These are phyloP conservation scores for Leishmania tropica DNA, from an alignment of 208 protist genomes.

Conservation along the genomic window DNA sequence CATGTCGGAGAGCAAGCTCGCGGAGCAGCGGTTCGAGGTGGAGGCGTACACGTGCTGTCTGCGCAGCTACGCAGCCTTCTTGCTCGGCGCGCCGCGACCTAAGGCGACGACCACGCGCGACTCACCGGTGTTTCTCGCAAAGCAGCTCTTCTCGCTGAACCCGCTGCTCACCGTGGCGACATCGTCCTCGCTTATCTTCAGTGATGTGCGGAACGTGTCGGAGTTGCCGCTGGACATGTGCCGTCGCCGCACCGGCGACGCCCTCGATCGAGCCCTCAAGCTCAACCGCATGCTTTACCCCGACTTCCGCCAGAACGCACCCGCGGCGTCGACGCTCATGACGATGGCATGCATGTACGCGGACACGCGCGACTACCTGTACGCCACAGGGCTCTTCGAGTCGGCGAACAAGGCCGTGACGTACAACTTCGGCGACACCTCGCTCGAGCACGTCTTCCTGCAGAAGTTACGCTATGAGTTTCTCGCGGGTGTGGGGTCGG, in stretches of 20 bases:
- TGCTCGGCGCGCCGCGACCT: slow-evolving; percentile 60
- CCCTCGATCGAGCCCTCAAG: slow-evolving; percentile 72
- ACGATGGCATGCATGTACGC: slow-evolving; percentile 85
- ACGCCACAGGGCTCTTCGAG: slow-evolving; percentile 84
- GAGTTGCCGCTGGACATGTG: slow-evolving; percentile 49
- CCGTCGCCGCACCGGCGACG: slow-evolving; percentile 57
- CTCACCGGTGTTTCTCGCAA: slow-evolving; percentile 74
- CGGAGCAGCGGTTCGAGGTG: slow-evolving; percentile 37
- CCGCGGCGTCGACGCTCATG: slow-evolving; percentile 63
- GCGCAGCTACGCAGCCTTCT: slow-evolving; percentile 67
- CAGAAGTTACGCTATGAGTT: slow-evolving; percentile 83
- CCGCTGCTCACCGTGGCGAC: slow-evolving; percentile 59
- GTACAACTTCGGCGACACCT: slow-evolving; percentile 64
- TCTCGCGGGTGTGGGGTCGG: slow-evolving; percentile 81
- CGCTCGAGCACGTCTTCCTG: slow-evolving; percentile 58
- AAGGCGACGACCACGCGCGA: slow-evolving; percentile 49
- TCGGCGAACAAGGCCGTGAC: slow-evolving; percentile 65
- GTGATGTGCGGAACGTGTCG: slow-evolving; percentile 37
- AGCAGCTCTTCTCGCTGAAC: slow-evolving; percentile 75
- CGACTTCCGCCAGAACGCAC: slow-evolving; percentile 57
- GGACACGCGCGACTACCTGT: slow-evolving; percentile 90
- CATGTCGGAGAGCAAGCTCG: slow-evolving; percentile 41
- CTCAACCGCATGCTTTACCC: slow-evolving; percentile 76
- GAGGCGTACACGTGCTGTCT: slow-evolving; percentile 73
- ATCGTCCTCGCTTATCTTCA: slow-evolving; percentile 64